Evolutionary conservation across 371 early-diverging fungal species (phyloP), one percentile per base, ranked within the genome.

Genomic region (Circinella umbellata): DNA sequence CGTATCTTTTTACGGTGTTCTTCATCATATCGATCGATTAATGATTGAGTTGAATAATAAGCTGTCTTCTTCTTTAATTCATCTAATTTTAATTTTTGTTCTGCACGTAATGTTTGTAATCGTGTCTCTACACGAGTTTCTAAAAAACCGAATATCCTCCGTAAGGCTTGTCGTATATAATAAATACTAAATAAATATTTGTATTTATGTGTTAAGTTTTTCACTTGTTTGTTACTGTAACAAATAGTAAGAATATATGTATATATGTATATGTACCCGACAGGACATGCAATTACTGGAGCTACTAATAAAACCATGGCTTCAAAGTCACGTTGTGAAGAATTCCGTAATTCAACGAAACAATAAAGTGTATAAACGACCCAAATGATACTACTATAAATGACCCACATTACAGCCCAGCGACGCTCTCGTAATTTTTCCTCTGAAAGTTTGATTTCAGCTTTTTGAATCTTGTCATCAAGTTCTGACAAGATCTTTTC

Each of bases 41-140:
- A 80, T 17, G 86, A 93, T 75, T 95, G 94, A 14, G 98, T 97
- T n/a, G 90, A 81, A 69, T 95, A 93, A 74, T 92, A 98, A 4
- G 90, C 85, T 0, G 93, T 93, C 70, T 94, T 95, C 66, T 92
- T 93, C 77, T 96, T 96, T 66, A 95, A 73, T 73, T 94, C 94
- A 51, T 96, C 94, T n/a, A 98, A 76, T 76, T 91, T 89, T 68
- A 80, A 78, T 53, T 85, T 86, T 71, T 91, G 89, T 68, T 85
- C 79, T 63, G 84, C 77, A 55, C 84, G 82, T 63, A 92, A 76
- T 8, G 72, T 73, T 13, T 83, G 77, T 42, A 91, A 74, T 7
- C 80, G 69, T 3, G 77, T 57, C 70, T 81, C 89, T 80, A 86
- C 88, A 38, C 83, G 82, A 17, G 82, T 78, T 63, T 88, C 86